Conservation (phyloP, 345 rosid species). For the Abelmoschus esculentus region DNA sequence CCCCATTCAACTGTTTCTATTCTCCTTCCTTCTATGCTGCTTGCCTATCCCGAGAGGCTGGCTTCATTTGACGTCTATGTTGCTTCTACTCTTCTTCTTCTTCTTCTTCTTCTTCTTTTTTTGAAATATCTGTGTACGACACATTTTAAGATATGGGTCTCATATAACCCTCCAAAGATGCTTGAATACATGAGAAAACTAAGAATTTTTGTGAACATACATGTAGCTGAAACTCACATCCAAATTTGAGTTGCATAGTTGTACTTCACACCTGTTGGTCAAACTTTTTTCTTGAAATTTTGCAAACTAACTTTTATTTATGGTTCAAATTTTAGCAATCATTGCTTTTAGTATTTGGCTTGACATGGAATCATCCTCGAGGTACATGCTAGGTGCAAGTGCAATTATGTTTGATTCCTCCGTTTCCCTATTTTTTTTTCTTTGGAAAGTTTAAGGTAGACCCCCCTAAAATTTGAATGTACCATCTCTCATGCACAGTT, state of each 20-base stretch:
- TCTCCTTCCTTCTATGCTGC: background rate
- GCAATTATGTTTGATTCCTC: background rate
- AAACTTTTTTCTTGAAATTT: background rate
- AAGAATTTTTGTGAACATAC: too few species aligned
- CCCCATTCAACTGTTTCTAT: background rate
- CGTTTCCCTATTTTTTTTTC: background rate
- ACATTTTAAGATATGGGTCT: too few species aligned
- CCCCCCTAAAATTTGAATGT: constrained; percentile 4
- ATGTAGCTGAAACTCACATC: too few species aligned
- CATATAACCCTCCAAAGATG: too few species aligned
- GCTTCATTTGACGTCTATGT: background rate
- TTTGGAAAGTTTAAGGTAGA: background rate
- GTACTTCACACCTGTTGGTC: background rate
- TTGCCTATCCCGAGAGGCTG: background rate
- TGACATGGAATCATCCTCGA: background rate
- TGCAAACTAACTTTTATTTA: background rate
- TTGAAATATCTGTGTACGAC: too few species aligned
- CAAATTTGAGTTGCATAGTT: too few species aligned
- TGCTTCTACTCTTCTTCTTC: too few species aligned
- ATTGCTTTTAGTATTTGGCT: background rate
- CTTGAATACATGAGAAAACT: too few species aligned
- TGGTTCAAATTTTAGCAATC: background rate
- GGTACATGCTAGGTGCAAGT: background rate
- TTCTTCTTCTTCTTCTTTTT: too few species aligned
- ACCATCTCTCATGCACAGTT: constrained; percentile 33